Evolutionary conservation across 2,329 filamentous ascomycete species (phyloP), one percentile per base, ranked within the genome.

Genomic region (Sphaerostilbella broomeana): DNA sequence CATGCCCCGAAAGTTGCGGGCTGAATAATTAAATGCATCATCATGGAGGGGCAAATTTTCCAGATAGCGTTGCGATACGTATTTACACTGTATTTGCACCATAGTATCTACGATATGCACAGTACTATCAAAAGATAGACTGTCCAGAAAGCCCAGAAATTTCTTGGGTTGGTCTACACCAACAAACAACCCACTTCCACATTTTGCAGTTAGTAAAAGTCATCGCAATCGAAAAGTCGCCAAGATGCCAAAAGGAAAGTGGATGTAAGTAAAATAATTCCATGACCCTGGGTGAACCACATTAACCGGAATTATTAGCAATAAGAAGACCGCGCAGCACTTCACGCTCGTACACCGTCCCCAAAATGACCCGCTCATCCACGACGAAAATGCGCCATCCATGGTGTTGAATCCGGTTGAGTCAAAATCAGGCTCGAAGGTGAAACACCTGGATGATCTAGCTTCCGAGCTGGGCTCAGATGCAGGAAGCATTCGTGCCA

Each of bases 301-400:
- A 11, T 11, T 27, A 10, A 34, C 11, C 34, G 13, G 17, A 31
- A n/a, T 11, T 12, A n/a, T 19, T 21, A 77, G 71, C 53, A 65
- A 95, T 71, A 95, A 95, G 70, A 94, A 95, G 66, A 84, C 77
- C 45, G 89, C 92, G 53, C 84, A 86, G 61, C 92, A 89, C 66
- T 97, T 94, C 66, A 84, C 84, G 52, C 84, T 98, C 60, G 87
- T 97, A 54, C 86, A 95, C 67, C 86, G 92, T 57, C 86, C 90
- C 22, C 94, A 98, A 67, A 87, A 95, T 78, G 92, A 98, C 63
- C 92, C 94, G 32, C 79, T 90, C 54, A 95, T 98, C 60, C 84
- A 98, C 74, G 89, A 98, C 69, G 76, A 83, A 54, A 75, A 81
- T 55, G 89, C 87, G 39, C 85, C 90, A 34, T 82, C 87, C 51